phyloP scores from a whole-genome alignment of 2,329 filamentous ascomycete genomes.

The Colletotrichum salicis region DNA sequence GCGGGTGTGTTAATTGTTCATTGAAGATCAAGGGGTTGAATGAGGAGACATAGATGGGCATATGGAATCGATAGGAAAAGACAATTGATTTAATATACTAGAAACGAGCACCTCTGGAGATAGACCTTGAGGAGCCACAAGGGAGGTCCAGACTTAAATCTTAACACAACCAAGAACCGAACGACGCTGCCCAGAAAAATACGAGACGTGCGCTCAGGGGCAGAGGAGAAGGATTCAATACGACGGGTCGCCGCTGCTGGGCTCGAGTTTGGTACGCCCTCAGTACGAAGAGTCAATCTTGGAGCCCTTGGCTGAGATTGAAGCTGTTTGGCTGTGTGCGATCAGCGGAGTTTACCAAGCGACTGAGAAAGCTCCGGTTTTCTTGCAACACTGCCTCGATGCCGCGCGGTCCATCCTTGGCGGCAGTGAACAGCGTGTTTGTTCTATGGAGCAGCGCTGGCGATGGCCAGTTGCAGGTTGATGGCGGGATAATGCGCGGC shows the following conservation, averaged over 20 bases:
- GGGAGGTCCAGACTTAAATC: not conserved
- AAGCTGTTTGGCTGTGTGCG: not conserved
- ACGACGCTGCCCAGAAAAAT: constrained; percentile 17
- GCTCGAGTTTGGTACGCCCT: not conserved
- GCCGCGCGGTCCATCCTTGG: constrained; percentile 18
- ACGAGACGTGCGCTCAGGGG: constrained; percentile 25
- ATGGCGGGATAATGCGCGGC: not conserved
- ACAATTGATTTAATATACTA: not conserved
- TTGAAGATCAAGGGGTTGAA: not conserved
- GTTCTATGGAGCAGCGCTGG: not conserved
- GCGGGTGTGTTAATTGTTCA: constrained; percentile 23
- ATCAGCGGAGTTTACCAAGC: constrained; percentile 1
- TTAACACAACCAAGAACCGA: not conserved
- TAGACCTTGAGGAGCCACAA: not conserved
- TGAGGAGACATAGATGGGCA: not conserved
- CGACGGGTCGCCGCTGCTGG: not conserved
- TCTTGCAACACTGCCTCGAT: constrained; percentile 13
- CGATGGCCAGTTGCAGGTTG: constrained; percentile 16
- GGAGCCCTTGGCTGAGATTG: constrained; percentile 4
- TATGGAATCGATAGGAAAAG: not conserved
- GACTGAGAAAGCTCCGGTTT: not conserved
- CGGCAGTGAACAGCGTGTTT: not conserved
- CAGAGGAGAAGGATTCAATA: not conserved
- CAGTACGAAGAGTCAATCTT: constrained; percentile 13
- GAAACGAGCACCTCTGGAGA: not conserved